Evolutionary conservation across 2,329 filamentous ascomycete species (phyloP).

Genomic region (Claviceps sorghi): DNA sequence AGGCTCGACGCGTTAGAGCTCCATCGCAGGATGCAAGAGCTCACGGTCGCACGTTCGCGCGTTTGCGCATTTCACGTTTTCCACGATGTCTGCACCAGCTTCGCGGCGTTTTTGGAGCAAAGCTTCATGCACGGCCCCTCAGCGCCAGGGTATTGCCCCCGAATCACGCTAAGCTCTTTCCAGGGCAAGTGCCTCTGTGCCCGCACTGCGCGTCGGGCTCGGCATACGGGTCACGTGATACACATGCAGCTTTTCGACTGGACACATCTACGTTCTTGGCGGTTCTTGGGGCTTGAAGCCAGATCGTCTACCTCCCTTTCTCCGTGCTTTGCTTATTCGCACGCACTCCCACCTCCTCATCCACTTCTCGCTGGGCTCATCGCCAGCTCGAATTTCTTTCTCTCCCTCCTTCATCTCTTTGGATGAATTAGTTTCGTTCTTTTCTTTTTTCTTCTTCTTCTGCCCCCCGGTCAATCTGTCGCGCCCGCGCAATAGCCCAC

Average conservation of each 20-base stretch:
- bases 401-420: constrained; percentile 20
- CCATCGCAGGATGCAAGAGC: not conserved
- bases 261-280: constrained; percentile 30
- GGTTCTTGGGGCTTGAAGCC: constrained; percentile 20
- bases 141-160: too few species aligned
- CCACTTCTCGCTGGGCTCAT: constrained; percentile 20
- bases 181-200: not conserved
- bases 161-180: not conserved
- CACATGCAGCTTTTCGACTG: constrained; percentile 23
- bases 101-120: not conserved
- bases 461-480: constrained; percentile 5
- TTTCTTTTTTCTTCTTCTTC: constrained; percentile 16
- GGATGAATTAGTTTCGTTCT: constrained; percentile 27
- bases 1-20: not conserved
- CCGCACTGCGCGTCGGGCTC: not conserved
- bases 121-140: not conserved
- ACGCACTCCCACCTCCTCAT: constrained; percentile 14
- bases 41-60: not conserved
- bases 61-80: too few species aligned
- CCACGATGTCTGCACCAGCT: too few species aligned
- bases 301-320: constrained; percentile 27
- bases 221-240: constrained; percentile 8
- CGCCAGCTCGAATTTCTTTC: constrained; percentile 20
- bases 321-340: constrained; percentile 14
- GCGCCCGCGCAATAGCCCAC: constrained; percentile 24